phyloP scores from a whole-genome alignment of 2,329 filamentous ascomycete genomes.

The Pseudonectria buxi region DNA sequence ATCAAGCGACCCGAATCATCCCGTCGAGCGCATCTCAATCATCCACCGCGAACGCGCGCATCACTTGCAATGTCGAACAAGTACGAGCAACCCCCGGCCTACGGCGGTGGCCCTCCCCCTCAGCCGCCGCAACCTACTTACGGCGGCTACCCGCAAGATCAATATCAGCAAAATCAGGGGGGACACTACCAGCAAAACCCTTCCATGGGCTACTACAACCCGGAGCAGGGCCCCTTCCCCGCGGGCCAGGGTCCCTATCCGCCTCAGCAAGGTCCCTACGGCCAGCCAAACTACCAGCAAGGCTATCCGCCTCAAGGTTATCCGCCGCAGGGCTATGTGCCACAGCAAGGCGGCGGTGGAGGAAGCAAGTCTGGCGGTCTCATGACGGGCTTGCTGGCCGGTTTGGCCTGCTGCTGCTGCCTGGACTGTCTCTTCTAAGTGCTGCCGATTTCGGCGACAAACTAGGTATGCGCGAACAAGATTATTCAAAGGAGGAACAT shows the following conservation, averaged over 20 bases:
- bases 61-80: conserved; percentile 36
- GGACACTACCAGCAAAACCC: conserved; percentile 36
- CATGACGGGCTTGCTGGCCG: conserved; percentile 41
- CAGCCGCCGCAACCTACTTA: conserved; percentile 39
- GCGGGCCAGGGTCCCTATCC: conserved; percentile 29
- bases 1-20: not conserved
- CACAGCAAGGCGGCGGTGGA: conserved; percentile 19
- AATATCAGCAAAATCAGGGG: conserved; percentile 24
- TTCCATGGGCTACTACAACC: conserved; percentile 39
- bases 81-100: conserved; percentile 44
- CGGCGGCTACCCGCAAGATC: conserved; percentile 31
- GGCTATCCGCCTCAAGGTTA: conserved; percentile 33
- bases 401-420: conserved; percentile 53
- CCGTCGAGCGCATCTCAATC: not conserved
- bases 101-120: conserved; percentile 29
- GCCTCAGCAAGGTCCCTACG: conserved; percentile 31
- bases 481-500: no score
- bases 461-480: not conserved
- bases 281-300: conserved; percentile 23
- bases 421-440: conserved; percentile 49
- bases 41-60: not conserved
- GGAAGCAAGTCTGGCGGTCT: conserved; percentile 29
- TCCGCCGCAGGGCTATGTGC: no score
- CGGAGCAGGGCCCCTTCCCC: conserved; percentile 29
- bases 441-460: not conserved